Percentiles rank a stretch among this genome's conserved stretches.
phyloP scores from a whole-genome alignment of 805 yeast species.

The Wickerhamomyces mucosus region DNA sequence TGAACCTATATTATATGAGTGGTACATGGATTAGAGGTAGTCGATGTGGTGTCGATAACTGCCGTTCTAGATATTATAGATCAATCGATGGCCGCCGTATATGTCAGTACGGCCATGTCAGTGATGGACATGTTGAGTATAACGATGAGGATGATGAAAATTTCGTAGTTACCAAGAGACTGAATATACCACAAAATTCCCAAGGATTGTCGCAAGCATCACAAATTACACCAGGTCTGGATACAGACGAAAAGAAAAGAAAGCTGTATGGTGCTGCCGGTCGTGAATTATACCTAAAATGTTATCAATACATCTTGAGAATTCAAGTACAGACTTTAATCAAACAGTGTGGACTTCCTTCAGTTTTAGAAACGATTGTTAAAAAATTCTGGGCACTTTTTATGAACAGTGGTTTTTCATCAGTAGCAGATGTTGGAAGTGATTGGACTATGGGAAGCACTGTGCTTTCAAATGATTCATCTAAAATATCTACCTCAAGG shows the following conservation, averaged over 20 bases:
- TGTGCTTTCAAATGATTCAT: conserved; percentile 8
- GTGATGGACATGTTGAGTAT: conserved; percentile 67
- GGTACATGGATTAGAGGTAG: conserved; percentile 49
- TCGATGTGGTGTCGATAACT: conserved; percentile 83
- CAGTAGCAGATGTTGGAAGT: conserved; percentile 3
- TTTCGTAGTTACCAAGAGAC: conserved; percentile 40
- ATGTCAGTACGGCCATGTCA: conserved; percentile 87
- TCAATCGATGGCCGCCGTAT: conserved; percentile 67
- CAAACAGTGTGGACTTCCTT: conserved; percentile 22
- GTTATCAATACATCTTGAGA: conserved; percentile 42
- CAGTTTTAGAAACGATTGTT: conserved; percentile 22
- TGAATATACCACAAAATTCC: conserved; percentile 35
- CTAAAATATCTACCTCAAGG: conserved; percentile 5
- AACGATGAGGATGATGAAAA: conserved; percentile 75
- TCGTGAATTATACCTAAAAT: conserved; percentile 30
- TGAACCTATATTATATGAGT: conserved; percentile 7
- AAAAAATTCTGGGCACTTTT: conserved; percentile 29
- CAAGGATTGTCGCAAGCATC: conserved; percentile 28
- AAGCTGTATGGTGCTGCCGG: conserved; percentile 42
- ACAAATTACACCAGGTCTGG: conserved; percentile 21
- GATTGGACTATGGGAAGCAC: conserved; percentile 4
- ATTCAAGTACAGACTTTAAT: conserved; percentile 36
- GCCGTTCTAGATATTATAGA: conserved; percentile 71
- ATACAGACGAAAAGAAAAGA: conserved; percentile 7
- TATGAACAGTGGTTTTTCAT: conserved; percentile 8